Percentiles rank a stretch among this genome's conserved stretches.
Conservation (phyloP, 805 yeast genomes). For the Schizosaccharomyces osmophilus region DNA sequence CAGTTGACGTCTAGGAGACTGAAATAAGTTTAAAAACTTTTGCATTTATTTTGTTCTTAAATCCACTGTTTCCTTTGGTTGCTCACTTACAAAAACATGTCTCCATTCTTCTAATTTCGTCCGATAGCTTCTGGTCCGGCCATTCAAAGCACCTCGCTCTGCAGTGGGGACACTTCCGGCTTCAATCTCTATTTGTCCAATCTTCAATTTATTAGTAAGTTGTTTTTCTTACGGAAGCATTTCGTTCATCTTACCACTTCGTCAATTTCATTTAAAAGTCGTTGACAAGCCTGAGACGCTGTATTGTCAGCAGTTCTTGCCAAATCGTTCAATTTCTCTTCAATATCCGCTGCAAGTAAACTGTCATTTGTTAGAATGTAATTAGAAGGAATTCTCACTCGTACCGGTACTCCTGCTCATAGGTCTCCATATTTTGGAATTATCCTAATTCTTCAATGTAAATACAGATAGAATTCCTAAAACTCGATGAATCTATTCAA, state of each 20-base stretch:
- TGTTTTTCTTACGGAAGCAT: not conserved
- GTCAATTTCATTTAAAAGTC: conserved; percentile 51
- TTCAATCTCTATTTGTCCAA: conserved; percentile 74
- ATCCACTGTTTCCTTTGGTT: too few relatives aligned
- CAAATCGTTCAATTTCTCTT: not conserved
- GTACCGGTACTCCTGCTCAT: not conserved
- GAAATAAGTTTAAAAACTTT: too few relatives aligned
- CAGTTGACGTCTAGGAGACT: too few relatives aligned
- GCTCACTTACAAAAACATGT: not conserved
- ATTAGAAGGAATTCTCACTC: not conserved
- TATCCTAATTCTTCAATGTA: not conserved
- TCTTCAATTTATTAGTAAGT: conserved; percentile 7
- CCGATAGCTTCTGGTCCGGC: conserved; percentile 30
- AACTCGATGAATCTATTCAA: not conserved
- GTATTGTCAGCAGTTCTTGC: not conserved
- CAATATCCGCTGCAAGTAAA: not conserved
- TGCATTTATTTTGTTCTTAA: too few relatives aligned
- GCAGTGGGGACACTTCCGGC: conserved; percentile 62
- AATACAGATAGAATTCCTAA: not conserved
- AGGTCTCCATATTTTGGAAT: not conserved
- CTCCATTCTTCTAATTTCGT: not conserved
- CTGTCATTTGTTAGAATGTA: not conserved
- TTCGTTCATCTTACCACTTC: conserved; percentile 24
- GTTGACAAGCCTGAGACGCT: conserved; percentile 12
- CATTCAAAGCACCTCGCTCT: conserved; percentile 43